A percentile compares a stretch with the other conserved stretches of the same genome.
These are phyloP conservation scores for Salicornia ramosissima DNA, from an alignment of 148 eudicot species.

Conservation along the genomic window DNA sequence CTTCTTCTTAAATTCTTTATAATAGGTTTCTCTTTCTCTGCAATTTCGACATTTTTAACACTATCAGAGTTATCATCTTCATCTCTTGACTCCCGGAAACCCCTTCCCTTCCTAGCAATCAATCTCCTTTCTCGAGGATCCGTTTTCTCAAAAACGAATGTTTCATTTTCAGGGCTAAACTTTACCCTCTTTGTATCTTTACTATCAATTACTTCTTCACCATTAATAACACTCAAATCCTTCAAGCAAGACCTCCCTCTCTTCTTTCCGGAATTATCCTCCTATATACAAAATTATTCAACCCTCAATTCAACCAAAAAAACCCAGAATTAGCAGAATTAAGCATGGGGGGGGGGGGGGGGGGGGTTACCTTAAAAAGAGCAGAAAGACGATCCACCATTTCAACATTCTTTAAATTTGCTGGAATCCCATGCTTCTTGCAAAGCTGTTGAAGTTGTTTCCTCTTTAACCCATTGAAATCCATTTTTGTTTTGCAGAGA, in stretches of 20 bases:
- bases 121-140: constrained; percentile 33
- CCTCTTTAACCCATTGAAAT: constrained; percentile 51
- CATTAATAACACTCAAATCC: constrained; percentile 18
- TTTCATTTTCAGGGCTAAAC: constrained; percentile 60
- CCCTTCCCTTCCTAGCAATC: constrained; percentile 36
- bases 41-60: neutral
- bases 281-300: neutral
- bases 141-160: constrained; percentile 39
- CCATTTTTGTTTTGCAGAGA: constrained; percentile 37
- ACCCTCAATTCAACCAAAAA: neutral
- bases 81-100: constrained; percentile 8
- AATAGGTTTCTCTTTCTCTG: neutral
- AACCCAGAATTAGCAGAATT: neutral
- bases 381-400: constrained; percentile 53
- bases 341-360: too few species aligned
- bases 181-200: constrained; percentile 57
- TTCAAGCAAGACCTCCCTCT: constrained; percentile 39
- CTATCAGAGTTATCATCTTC: constrained; percentile 8
- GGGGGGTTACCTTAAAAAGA: constrained; percentile 36
- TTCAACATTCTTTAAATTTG: constrained; percentile 53
- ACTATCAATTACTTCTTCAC: constrained; percentile 23
- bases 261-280: constrained; percentile 17
- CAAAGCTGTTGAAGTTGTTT: constrained; percentile 56
- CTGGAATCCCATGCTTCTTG: constrained; percentile 62
- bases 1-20: constrained; percentile 7